Conservation (phyloP, 2,329 filamentous ascomycete species). For the Alternaria novae-zelandiae region DNA sequence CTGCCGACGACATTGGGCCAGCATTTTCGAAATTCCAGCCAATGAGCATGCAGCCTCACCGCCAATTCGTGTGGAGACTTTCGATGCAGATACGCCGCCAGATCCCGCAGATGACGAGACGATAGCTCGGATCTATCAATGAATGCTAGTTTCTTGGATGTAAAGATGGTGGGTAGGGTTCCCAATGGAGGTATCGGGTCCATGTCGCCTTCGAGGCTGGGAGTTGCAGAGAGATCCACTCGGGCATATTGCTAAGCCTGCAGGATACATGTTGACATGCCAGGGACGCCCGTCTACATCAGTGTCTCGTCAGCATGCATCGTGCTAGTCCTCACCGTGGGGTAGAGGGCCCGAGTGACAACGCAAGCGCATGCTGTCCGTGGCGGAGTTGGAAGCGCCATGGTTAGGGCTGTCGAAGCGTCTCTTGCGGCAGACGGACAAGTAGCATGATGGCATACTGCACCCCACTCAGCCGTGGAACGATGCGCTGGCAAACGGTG, state of each 20-base stretch:
- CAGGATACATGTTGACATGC: slow-evolving; percentile 13
- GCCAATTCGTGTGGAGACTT: slow-evolving; percentile 37
- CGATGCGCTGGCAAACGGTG: slow-evolving; percentile 34
- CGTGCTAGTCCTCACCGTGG: slow-evolving; percentile 25
- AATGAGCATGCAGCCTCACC: slow-evolving; percentile 43
- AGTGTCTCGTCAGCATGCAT: slow-evolving; percentile 28
- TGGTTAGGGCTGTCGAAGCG: slow-evolving; percentile 15
- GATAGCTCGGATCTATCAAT: slow-evolving; percentile 11
- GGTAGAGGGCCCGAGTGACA: slow-evolving; percentile 19
- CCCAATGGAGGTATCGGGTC: slow-evolving; percentile 1
- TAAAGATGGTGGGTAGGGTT: neutral
- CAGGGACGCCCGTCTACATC: slow-evolving; percentile 14
- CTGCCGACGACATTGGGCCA: slow-evolving; percentile 27
- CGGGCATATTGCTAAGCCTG: slow-evolving; percentile 11
- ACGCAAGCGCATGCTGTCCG: slow-evolving; percentile 26
- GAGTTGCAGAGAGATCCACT: slow-evolving; percentile 18
- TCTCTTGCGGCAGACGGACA: slow-evolving; percentile 12
- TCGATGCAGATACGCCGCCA: slow-evolving; percentile 38
- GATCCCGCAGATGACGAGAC: slow-evolving; percentile 34
- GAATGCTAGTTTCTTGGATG: slow-evolving; percentile 1
- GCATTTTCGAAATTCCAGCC: slow-evolving; percentile 30
- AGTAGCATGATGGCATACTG: slow-evolving; percentile 17
- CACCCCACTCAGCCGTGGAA: slow-evolving; percentile 22
- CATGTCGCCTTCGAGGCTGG: slow-evolving; percentile 12
- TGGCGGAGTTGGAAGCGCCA: slow-evolving; percentile 26